Base-by-base conservation (phyloP, 2,329 filamentous ascomycete species). In the Chrysosporium queenslandicum region DNA sequence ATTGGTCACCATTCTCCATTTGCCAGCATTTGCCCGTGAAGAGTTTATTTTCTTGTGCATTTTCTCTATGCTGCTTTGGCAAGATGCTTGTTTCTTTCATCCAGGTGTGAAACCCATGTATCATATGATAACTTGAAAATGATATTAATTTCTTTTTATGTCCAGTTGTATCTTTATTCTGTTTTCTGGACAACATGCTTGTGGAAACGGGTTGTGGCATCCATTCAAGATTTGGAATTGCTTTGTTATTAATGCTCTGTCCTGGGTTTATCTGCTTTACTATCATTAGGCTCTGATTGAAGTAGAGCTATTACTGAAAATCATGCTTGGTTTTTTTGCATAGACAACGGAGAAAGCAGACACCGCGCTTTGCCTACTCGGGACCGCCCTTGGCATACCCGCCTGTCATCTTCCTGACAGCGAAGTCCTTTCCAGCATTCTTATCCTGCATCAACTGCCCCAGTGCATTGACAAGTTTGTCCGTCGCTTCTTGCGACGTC, bases 401-500 rank as follows among this genome's bases (percentile, higher is more conserved):
- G 7, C 55, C 58, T 14, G 37, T 53, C 30, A 58, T 56, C 32
- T 56, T 56, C 29, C 54, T 52, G 34, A 45, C 54, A 53, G 46
- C 50, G 39, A 60, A 46, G 39, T 49, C 51, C 47, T 57, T 58
- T 12, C 58, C 59, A 29, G 50, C 55, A 16, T 45, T 57, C 46
- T 56, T 58, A 59, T 61, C 59, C 23, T 50, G 50, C 41, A 63
- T 63, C 34, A 64, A 43, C 46, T 52, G 37, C 7, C 52, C 53
- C 46, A 63, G 49, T 2, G 58, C 61, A 34, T 50, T 46, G 20
- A 62, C 53, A 18, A 63, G 53, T 30, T 55, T 53, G 2, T 55
- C 55, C 21, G 51, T 55, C 45, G 45, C 32, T 36, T 47, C 45
- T 23, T 58, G 46, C 12, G 61, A 55, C n/a, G 57, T 63, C 53